Base-by-base conservation (phyloP, 2,329 filamentous ascomycete species). In the Colletotrichum sp. region DNA sequence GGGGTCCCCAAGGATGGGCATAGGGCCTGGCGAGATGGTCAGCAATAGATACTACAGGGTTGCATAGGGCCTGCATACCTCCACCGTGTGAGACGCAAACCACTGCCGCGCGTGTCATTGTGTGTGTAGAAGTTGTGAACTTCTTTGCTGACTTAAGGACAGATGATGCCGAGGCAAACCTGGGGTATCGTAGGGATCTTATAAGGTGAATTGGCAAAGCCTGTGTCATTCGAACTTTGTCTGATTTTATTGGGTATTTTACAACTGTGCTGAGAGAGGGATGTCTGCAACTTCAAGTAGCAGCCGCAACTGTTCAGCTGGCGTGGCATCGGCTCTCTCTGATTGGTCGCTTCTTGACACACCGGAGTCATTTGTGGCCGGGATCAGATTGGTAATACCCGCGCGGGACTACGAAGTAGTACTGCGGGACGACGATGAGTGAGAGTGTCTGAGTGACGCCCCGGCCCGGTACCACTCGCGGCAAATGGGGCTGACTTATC, bases 1-100 rank as follows among this genome's bases (percentile, higher is more conserved):
- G 0, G 90, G 89, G 80, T 93, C 91, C 75, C 87, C 87, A 8
- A 93, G 84, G 22, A 92, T 72, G 6, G 91, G 91, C 86, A 93
- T 85, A 4, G 91, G 91, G 2, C 91, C 88, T 87, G 59, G 1
- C 1, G 8, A 68, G 76, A 68, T 30, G 13, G 44, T 25, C 8
- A 19, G 52, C n/a, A 9, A 27, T 2, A 39, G 32, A 64, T 27
- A 34, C 34, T 25, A 5, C 2, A 5, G 34, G 39, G 44, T 25
- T 16, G 16, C 30, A 19, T 34, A 12, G 2, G 30, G 32, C 2
- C 30, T 15, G 78, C 82, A 71, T 79, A 87, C 87, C 86, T 80
- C 88, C 88, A 52, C 88, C 88, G 77, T 89, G 88, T n/a, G 87
- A 87, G 25, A 89, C 82, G n/a, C 86, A 86, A 78, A 89, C 82